Conservation (phyloP, 768 basidiomycete genomes). For the Agaricus blazei region DNA sequence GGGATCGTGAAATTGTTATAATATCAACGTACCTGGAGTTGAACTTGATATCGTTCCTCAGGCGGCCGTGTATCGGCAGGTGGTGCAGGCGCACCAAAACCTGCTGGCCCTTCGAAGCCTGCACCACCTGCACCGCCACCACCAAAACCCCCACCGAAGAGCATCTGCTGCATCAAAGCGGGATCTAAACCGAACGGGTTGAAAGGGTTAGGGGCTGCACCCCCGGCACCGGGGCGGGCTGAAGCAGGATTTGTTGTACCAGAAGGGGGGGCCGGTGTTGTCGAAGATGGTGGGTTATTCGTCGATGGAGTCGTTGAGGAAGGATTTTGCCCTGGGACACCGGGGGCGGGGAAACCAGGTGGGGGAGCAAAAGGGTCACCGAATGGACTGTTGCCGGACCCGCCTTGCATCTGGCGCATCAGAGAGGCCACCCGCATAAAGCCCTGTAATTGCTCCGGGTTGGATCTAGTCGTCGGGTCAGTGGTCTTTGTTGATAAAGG, state of each 20-base stretch:
- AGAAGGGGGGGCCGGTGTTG: conserved; percentile 15
- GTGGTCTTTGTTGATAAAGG: too few relatives aligned
- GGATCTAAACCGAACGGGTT: conserved; percentile 36
- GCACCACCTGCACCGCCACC: conserved; percentile 24
- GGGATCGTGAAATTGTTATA: neutral
- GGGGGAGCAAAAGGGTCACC: conserved; percentile 13
- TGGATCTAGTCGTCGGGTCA: conserved; percentile 39
- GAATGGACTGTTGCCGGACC: neutral
- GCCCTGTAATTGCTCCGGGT: conserved; percentile 69
- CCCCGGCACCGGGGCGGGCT: conserved; percentile 6
- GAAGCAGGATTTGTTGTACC: conserved; percentile 7
- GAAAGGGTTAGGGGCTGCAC: conserved; percentile 15
- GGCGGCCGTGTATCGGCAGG: conserved; percentile 71
- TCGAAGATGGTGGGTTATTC: conserved; percentile 16
- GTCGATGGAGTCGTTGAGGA: conserved; percentile 27
- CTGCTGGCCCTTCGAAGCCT: conserved; percentile 20
- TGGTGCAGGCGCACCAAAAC: conserved; percentile 30
- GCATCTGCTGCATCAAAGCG: conserved; percentile 39
- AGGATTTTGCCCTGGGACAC: conserved; percentile 19
- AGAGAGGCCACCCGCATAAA: conserved; percentile 72
- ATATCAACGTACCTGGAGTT: conserved; percentile 57
- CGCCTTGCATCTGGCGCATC: conserved; percentile 39
- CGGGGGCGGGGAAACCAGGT: conserved; percentile 53
- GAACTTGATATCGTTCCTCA: conserved; percentile 90
- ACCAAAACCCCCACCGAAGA: conserved; percentile 20